Percentiles rank a stretch among this genome's conserved stretches.
phyloP scores from a whole-genome alignment of 2,329 filamentous ascomycete genomes.

The Ophiobolus disseminans region DNA sequence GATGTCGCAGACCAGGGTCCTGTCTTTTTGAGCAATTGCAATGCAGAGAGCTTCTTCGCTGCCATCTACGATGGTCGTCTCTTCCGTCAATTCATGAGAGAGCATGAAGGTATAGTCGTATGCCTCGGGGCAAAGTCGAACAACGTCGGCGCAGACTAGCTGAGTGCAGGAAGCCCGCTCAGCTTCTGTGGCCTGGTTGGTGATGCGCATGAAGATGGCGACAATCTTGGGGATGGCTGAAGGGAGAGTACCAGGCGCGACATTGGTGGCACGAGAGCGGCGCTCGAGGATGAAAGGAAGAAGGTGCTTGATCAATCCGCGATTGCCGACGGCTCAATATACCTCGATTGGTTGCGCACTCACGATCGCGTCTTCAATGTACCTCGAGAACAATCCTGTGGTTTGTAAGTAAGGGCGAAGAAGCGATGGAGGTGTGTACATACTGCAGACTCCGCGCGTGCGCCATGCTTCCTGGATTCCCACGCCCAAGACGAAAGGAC shows the following conservation, averaged over 20 bases:
- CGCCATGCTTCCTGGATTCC: neutral
- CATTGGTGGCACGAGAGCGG: neutral
- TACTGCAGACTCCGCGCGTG: neutral
- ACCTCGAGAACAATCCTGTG: neutral
- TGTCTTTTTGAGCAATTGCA: neutral
- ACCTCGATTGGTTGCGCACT: neutral
- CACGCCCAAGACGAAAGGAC: neutral
- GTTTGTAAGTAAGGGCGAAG: neutral
- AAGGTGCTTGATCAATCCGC: neutral
- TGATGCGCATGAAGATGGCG: neutral
- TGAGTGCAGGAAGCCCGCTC: neutral
- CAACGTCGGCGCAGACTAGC: neutral
- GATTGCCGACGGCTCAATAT: neutral
- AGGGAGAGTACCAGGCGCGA: neutral
- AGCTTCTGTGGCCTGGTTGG: neutral
- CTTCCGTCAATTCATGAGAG: neutral
- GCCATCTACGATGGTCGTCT: neutral
- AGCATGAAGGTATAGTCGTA: neutral
- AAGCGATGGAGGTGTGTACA: neutral
- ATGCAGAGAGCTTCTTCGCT: neutral
- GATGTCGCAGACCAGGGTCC: neutral
- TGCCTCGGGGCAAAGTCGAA: neutral
- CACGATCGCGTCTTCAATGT: neutral
- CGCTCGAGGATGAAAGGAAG: neutral
- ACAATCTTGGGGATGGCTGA: neutral